Base-by-base conservation (phyloP, 176 grass and related monocot genomes). In the Oryza glaberrima region DNA sequence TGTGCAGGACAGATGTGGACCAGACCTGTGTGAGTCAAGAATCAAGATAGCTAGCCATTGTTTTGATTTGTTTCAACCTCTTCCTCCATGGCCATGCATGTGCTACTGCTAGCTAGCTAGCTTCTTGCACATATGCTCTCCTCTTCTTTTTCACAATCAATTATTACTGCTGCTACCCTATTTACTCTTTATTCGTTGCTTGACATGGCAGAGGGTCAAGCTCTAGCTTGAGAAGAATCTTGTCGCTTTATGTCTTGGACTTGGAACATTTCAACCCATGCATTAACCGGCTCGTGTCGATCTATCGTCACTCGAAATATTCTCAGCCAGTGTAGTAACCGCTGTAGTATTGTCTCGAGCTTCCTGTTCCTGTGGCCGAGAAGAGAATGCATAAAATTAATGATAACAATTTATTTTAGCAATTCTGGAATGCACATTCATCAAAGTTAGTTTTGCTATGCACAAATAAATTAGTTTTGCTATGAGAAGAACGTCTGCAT, bases 201-300 rank as follows among this genome's bases (percentile, higher is more conserved):
- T 32, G 30, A 73, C 43, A 73, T 43, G 68, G 20, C 44, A 25
- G 47, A 10, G 54, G 43, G 70, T 72, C 44, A 45, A 65, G 10
- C 12, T 17, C 12, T 70, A 17, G 46, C 54, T 54, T 67, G 43
- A 51, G 25, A 77, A 70, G 80, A 73, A 73, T 56, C 44, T 78
- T 88, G 86, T 83, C 73, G 73, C 66, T 72, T 46, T 71, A 72
- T 46, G 73, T 79, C 73, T 83, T 83, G 81, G 67, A 88, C 46
- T 83, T 51, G 32, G 67, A 69, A 65, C 52, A 45, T 63, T 66
- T 77, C 52, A 44, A 67, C 47, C 45, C 46, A 81, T 38, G 66
- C 78, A 81, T 30, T 73, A n/a, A 28, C 25, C 28, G 15, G 77
- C 20, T 25, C 44, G 30, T 35, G 41, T 49, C 43, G 10, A 79